Base-by-base conservation (phyloP, 805 yeast species). In the Trichomonascus vanleenenianus region DNA sequence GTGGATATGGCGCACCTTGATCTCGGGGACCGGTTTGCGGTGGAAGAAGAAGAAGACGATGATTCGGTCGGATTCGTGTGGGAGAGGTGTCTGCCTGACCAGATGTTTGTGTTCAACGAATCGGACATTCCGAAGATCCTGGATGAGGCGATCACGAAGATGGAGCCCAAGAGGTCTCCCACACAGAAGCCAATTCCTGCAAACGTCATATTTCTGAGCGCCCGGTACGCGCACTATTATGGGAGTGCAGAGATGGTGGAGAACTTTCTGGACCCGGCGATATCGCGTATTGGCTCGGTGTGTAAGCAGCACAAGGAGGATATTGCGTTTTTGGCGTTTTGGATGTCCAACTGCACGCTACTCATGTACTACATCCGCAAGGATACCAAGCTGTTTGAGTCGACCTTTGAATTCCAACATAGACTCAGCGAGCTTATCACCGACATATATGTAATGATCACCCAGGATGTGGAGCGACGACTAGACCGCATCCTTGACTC, bases 321-420 rank as follows among this genome's bases (percentile, higher is more conserved):
- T 45, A 56, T 70, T 48, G 66, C 69, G n/a, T 63, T 54, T 44
- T 41, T 65, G 50, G 82, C 95, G 42, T 91, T 87, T 61, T 93
- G 97, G 97, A 74, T 93, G 32, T 80, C 95, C 3, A 82, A 84
- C 20, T 60, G 84, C 39, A 84, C 85, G 48, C 80, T 85, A 53
- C 65, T 91, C 42, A 81, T 83, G 56, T 91, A 83, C 61, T 91
- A 86, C 62, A 59, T 91, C 30, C 68, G 77, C 37, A 78, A 84
- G 50, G 93, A 83, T 56, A 63, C 66, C 0, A 82, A 77, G 11
- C 63, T 67, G 34, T 44, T 46, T 10, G 51, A 43, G 15, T 63
- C 59, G 16, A 60, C 70, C 15, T 36, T 44, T 15, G 46, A 50
- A 16, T 56, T 53, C 40, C 68, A 61, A 45, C 50, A 51, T 22